Evolutionary conservation across 169 alveolate genomes (phyloP).

Genomic region (Plasmodium adleri): DNA sequence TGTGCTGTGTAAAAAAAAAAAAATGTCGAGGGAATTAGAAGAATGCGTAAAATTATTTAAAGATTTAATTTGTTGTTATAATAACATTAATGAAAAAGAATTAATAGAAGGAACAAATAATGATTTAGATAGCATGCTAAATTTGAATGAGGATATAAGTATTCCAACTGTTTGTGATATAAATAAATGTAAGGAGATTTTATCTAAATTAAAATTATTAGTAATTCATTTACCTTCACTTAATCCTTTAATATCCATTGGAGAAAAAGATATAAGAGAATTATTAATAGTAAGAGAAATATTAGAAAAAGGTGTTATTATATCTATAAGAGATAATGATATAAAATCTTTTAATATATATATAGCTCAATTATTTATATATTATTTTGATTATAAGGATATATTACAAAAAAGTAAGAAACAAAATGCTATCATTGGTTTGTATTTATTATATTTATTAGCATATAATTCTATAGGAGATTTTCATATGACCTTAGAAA

Average conservation of each 20-base stretch:
- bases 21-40: constrained; percentile 24
- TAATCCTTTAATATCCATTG: constrained; percentile 59
- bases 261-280: constrained; percentile 40
- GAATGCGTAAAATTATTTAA: constrained; percentile 36
- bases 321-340: constrained; percentile 34
- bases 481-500: constrained; percentile 83
- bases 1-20: too few species aligned
- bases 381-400: constrained; percentile 23
- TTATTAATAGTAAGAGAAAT: constrained; percentile 44
- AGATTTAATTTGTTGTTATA: constrained; percentile 25
- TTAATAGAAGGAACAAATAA: neutral
- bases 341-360: constrained; percentile 63
- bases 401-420: constrained; percentile 68
- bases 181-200: constrained; percentile 34
- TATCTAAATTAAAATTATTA: constrained; percentile 21
- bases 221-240: constrained; percentile 32
- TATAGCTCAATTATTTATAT: constrained; percentile 43
- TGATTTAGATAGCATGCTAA: constrained; percentile 7
- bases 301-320: constrained; percentile 67
- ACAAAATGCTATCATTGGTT: constrained; percentile 78
- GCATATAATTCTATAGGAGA: constrained; percentile 84
- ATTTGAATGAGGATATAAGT: constrained; percentile 37
- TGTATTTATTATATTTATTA: constrained; percentile 80
- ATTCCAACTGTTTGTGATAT: constrained; percentile 15
- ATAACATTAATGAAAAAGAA: constrained; percentile 14